Percentiles rank a stretch among this genome's conserved stretches.
Evolutionary conservation across 345 rosid genomes (phyloP).

Genomic region (Gossypium longicalyx): DNA sequence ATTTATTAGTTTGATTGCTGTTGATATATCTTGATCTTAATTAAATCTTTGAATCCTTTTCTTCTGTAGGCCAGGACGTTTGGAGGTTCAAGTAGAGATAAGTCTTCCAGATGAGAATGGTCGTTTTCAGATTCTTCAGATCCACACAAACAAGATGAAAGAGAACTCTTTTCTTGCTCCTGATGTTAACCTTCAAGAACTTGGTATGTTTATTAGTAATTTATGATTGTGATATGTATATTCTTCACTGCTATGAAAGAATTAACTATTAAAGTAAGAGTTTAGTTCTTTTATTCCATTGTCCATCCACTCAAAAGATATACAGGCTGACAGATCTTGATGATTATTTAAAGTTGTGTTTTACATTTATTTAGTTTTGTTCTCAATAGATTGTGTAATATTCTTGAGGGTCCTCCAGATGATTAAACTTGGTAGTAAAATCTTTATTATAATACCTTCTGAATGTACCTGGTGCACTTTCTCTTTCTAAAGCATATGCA

Average conservation of each 20-base stretch:
- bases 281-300: background rate
- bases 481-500: conserved; percentile 1
- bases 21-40: background rate
- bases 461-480: background rate
- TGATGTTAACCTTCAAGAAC: conserved; percentile 82
- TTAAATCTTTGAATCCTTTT: conserved; percentile 12
- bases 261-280: background rate
- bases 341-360: background rate
- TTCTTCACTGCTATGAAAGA: background rate
- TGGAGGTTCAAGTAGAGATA: conserved; percentile 99
- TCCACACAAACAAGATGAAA: conserved; percentile 98
- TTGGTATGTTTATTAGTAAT: conserved; percentile 48
- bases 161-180: conserved; percentile 89
- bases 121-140: conserved; percentile 91
- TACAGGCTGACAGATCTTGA: conserved; percentile 7
- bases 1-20: background rate
- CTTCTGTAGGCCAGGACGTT: conserved; percentile 78
- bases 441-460: background rate
- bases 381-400: background rate
- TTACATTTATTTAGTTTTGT: conserved; percentile 1
- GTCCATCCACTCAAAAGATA: background rate
- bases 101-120: conserved; percentile 99
- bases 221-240: conserved; percentile 1
- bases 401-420: background rate
- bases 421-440: conserved; percentile 5